Evolutionary conservation across 805 yeast genomes (phyloP), one percentile per base, ranked within the genome.

Genomic region (Suhomyces tanzawaensis): DNA sequence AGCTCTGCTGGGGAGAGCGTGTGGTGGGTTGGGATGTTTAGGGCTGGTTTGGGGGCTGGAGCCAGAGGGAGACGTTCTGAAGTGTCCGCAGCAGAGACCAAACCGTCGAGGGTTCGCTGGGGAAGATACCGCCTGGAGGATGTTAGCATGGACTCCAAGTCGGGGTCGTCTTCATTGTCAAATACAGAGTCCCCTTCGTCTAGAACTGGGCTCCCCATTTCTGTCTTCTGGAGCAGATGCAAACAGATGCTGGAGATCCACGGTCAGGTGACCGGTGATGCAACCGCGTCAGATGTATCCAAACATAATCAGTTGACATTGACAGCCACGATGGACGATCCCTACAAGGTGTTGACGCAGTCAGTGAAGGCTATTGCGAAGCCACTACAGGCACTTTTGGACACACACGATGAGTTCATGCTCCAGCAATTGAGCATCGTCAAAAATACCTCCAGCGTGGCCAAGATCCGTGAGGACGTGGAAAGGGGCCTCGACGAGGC

Each of bases 361-460:
- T 45, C 62, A 0, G 26, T 66, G 4, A 42, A 43, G 21, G 38
- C 49, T 25, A 37, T 66, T 32, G 49, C 43, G 4, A 40, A 44
- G 28, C 70, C 71, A 1, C 37, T 64, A 34, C 40, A 42, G 7
- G 48, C 43, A 3, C 41, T 66, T 4, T 42, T 64, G 25, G 40
- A 40, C 12, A 44, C 47, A 5, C 72, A 66, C 40, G 59, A 62
- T 26, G 53, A 52, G 32, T 49, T 66, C 19, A 42, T 55, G 36
- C 42, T 54, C 9, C 69, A 60, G 39, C 57, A 60, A 32, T 38
- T 57, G 19, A 39, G 40, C 16, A 48, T 55, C 4, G 45, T 58
- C 38, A 60, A 62, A 35, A 55, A 57, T 42, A 34, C 58, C 18
- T 44, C 51, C n/a, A 40, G 51, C 4, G 31, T 62, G 32, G 31